Evolutionary conservation across 768 basidiomycete species (phyloP).

Genomic region (Pleurotus eryngii): DNA sequence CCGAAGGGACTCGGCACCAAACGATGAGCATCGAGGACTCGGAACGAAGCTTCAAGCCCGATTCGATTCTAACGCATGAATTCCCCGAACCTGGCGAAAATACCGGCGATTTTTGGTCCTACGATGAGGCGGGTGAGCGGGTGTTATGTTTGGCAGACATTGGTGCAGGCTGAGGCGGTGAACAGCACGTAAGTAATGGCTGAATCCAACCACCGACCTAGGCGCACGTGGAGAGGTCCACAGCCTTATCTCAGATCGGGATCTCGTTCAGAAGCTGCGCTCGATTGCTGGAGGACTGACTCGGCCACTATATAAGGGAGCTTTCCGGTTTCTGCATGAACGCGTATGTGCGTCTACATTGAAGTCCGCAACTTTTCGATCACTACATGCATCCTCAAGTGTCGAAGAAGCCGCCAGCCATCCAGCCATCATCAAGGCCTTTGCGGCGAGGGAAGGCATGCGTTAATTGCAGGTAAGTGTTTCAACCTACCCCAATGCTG

Average conservation of each 20-base stretch:
- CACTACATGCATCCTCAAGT: constrained; percentile 5
- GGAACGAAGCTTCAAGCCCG: neutral
- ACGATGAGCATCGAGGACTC: neutral
- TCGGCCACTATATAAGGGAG: constrained; percentile 6
- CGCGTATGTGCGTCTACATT: constrained; percentile 4
- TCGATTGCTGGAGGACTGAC: neutral
- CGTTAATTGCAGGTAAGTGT: constrained; percentile 45
- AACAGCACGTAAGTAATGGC: neutral
- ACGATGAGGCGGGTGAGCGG: neutral
- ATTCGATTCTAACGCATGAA: neutral
- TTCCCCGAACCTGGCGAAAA: neutral
- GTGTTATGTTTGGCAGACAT: neutral
- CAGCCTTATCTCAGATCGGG: neutral
- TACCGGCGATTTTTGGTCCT: neutral
- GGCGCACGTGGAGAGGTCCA: neutral
- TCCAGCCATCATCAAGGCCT: constrained; percentile 20
- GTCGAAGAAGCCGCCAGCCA: constrained; percentile 4
- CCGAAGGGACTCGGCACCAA: neutral
- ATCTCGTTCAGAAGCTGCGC: neutral
- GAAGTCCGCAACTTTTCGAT: constrained; percentile 1
- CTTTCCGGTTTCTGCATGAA: neutral
- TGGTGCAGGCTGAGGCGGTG: neutral
- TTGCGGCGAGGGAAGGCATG: constrained; percentile 52
- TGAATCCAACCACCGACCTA: neutral
- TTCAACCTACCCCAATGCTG: constrained; percentile 1